Conservation (phyloP, 1,139 yeast genomes). For the Hyphopichia pseudoburtonii region DNA sequence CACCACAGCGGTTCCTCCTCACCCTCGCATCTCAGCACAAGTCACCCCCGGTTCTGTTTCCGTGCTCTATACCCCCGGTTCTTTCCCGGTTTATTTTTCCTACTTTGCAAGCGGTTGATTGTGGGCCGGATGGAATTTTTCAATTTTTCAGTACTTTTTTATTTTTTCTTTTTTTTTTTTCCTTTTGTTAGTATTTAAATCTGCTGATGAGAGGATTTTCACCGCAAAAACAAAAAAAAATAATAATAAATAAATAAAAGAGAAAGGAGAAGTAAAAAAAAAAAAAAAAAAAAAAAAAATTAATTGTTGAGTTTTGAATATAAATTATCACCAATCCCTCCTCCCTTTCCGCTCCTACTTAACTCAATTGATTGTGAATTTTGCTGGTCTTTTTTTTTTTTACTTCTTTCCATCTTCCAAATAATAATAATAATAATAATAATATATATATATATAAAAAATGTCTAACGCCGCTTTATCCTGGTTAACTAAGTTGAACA, state of each 20-base stretch:
- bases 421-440: not conserved
- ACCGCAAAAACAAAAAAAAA: not conserved
- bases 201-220: not conserved
- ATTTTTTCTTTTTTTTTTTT: not conserved
- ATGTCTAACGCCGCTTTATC: conserved; percentile 38
- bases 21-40: too few species aligned
- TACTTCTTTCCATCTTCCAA: not conserved
- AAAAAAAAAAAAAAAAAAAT: too few species aligned
- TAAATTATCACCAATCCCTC: not conserved
- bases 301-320: too few species aligned
- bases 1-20: too few species aligned
- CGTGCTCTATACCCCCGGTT: too few species aligned
- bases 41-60: too few species aligned
- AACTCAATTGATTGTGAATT: too few species aligned
- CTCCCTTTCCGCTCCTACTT: too few species aligned
- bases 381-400: too few species aligned
- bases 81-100: too few species aligned
- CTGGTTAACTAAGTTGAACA: conserved; percentile 86
- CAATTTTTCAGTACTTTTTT: not conserved
- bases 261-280: not conserved
- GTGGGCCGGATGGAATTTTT: conserved; percentile 1
- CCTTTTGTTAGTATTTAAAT: not conserved
- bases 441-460: not conserved
- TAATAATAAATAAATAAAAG: too few species aligned
- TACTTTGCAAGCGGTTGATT: conserved; percentile 3